phyloP scores from a whole-genome alignment of 2,329 filamentous ascomycete genomes.

The Peltaster fructicola region DNA sequence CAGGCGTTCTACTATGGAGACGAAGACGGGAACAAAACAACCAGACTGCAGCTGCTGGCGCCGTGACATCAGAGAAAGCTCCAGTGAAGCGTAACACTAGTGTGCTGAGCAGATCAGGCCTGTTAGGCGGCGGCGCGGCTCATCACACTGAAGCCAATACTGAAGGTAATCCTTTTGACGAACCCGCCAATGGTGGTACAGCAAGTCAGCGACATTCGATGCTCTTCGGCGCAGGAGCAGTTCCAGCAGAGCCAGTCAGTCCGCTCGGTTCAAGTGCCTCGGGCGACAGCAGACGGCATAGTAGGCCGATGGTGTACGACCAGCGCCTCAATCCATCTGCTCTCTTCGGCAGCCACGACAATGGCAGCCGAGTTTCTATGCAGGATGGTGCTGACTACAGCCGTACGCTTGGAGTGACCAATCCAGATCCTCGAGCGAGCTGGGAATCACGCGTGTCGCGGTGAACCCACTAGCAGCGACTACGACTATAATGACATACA shows the following conservation, averaged over 20 bases:
- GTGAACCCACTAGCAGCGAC: too few species aligned
- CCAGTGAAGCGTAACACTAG: not conserved
- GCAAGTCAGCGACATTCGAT: slow-evolving; percentile 13
- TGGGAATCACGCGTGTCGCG: too few species aligned
- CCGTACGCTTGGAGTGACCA: slow-evolving; percentile 26
- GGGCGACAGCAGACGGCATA: slow-evolving; percentile 16
- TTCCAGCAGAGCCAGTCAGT: slow-evolving; percentile 1
- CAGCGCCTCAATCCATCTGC: slow-evolving; percentile 31
- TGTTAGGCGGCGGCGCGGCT: too few species aligned
- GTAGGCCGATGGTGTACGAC: slow-evolving; percentile 29
- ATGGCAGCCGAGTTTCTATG: slow-evolving; percentile 28
- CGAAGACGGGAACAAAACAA: slow-evolving; percentile 13
- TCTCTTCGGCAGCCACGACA: slow-evolving; percentile 25
- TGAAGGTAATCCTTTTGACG: not conserved
- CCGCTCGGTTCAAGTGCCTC: slow-evolving; percentile 3
- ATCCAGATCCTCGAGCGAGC: too few species aligned
- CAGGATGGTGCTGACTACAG: slow-evolving; percentile 32
- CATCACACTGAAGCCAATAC: too few species aligned
- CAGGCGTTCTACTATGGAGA: slow-evolving; percentile 23
- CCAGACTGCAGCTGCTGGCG: slow-evolving; percentile 3
- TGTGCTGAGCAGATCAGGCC: slow-evolving; percentile 4
- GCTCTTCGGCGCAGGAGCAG: slow-evolving; percentile 10
- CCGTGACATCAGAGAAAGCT: too few species aligned
- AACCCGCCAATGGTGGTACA: slow-evolving; percentile 19
- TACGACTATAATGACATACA: too few species aligned